Evolutionary conservation across 75 land plant species (phyloP), one percentile per base, ranked within the genome.

Genomic region (Sequoiadendron giganteum): DNA sequence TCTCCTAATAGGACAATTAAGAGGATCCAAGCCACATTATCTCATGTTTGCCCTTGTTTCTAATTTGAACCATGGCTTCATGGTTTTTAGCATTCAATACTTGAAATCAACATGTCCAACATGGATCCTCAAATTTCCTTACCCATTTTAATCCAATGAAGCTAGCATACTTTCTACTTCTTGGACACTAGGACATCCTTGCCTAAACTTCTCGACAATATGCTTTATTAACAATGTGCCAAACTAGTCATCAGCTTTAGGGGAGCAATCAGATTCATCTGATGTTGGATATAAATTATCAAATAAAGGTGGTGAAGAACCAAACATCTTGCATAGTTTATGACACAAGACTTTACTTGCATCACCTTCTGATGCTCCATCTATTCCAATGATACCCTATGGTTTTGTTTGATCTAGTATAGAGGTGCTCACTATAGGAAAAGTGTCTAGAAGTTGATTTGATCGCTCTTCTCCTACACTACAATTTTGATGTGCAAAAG

Each of bases 151-250:
- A 72, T 95, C 95, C 85, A 93, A 42, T 21, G 88, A 86, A 19
- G 90, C 88, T 15, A 93, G 89, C 86, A 93, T 87, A 52, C 34
- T 92, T 87, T 90, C 90, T 34, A 93, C 98, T 86, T 96, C 89
- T 54, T 89, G 65, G 34, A 96, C 84, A 56, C 89, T 91, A 89
- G 94, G 91, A 45, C 96, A 95, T 18, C 98, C 95, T 85, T 92
- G 89, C 86, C 91, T 93, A 32, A 89, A 91, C 89, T 91, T 89
- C 91, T 97, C 95, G 32, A 97, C 89, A 61, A 97, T 92, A 72
- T 95, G 93, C 88, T 92, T 87, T 78, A 96, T 94, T 86, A 97
- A 77, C 82, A 91, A 85, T 84, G 84, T 89, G 54, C 92, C 93
- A 47, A 89, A 85, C 75, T 86, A 85, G 38, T 89, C 93, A 79